A percentile compares a stretch with the other conserved stretches of the same genome.
These are phyloP conservation scores for Nemania serpens DNA, from an alignment of 2,329 filamentous ascomycete genomes.

Conservation along the genomic window DNA sequence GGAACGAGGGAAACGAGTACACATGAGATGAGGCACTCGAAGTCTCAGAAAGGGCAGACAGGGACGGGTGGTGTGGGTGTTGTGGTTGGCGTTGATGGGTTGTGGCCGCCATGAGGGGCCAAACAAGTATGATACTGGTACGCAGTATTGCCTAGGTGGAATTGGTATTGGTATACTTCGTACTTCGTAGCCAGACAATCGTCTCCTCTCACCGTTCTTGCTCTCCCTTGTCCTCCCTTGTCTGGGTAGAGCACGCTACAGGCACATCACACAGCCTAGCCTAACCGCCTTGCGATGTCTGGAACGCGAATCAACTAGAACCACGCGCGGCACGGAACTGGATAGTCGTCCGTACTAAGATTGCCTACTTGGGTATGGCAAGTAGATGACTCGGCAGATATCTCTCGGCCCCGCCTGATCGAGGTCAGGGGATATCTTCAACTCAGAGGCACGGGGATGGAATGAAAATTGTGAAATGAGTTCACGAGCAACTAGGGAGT, in stretches of 20 bases:
- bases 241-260: constrained; percentile 18
- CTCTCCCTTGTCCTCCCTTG: neutral
- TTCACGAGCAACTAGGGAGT: neutral
- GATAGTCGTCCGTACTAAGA: constrained; percentile 1
- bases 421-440: too few relatives aligned
- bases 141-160: too few relatives aligned
- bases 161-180: neutral
- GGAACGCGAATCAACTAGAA: constrained; percentile 2
- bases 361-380: constrained; percentile 13
- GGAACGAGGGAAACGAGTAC: constrained; percentile 35
- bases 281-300: constrained; percentile 8
- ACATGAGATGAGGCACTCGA: constrained; percentile 46
- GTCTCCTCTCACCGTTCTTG: constrained; percentile 3
- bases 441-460: neutral
- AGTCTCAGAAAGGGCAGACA: constrained; percentile 44
- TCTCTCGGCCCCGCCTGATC: neutral
- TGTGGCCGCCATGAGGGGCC: constrained; percentile 15
- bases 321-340: neutral
- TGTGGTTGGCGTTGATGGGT: constrained; percentile 8
- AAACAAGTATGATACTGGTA: neutral
- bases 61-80: constrained; percentile 31
- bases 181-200: too few relatives aligned
- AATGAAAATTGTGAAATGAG: constrained; percentile 17
- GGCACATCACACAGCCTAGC: constrained; percentile 19
- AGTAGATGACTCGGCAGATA: too few relatives aligned